Evolutionary conservation across 495 filamentous ascomycete species (phyloP), one percentile per base, ranked within the genome.

Genomic region (Podospora sp.): DNA sequence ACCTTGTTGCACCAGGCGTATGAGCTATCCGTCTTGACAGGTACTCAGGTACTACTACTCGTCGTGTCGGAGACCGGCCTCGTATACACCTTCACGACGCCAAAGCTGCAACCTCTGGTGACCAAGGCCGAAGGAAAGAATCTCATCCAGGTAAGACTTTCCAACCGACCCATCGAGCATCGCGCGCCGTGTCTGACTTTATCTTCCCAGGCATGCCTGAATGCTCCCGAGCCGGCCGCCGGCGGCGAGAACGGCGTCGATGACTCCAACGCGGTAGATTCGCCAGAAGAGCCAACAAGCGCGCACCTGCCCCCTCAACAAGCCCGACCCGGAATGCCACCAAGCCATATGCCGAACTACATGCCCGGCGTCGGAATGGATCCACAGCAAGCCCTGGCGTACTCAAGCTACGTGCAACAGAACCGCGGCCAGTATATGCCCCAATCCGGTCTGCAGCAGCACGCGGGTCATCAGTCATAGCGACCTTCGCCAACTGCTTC

Each of bases 111-210:
- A 82, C 96, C 96, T 68, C 86, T 99, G 56, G 96, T 99, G 65
- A 99, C 96, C 69, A 99, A 99, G 85, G 89, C 96, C 11, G 96
- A 99, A 78, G 96, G 96, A 81, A 99, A 99, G 87, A 99, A 99
- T 76, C 83, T 99, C 50, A 99, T 99, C 66, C 96, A 99, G 90
- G 96, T 98, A 87, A 65, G 87, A 0, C 50, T n/a, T 21, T n/a
- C 9, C 46, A 25, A 1, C n/a, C 24, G 4, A 18, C 12, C 52
- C 33, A 14, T 55, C 50, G 66, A 62, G 61, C 49, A 25, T 66
- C 52, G 16, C 35, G 49, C 12, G 16, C 18, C 36, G 9, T 40
- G 25, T 60, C 62, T 75, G 20, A 72, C 63, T 26, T 55, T 1
- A 49, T 50, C 51, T 11, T 16, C 57, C n/a, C 66, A 66, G 95